Evolutionary conservation across 2,329 filamentous ascomycete species (phyloP).

Genomic region (Diplocarpon mali): DNA sequence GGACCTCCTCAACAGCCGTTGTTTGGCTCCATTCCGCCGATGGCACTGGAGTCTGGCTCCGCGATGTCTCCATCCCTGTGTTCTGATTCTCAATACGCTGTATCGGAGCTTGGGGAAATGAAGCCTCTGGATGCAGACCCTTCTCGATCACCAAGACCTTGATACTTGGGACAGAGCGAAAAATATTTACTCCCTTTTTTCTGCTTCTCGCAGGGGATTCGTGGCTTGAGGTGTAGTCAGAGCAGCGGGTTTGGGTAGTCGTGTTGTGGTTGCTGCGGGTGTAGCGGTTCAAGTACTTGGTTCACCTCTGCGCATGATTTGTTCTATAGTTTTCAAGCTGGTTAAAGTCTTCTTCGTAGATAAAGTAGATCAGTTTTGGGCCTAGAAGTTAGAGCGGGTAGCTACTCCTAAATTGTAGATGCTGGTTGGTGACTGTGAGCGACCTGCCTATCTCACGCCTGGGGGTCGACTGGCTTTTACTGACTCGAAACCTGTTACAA

Average conservation of each 20-base stretch:
- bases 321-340: no score
- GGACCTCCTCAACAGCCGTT: background rate
- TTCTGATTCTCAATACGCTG: background rate
- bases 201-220: background rate
- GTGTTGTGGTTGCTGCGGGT: conserved; percentile 2
- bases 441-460: no score
- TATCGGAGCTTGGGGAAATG: background rate
- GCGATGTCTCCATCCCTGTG: background rate
- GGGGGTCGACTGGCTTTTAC: no score
- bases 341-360: no score
- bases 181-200: background rate
- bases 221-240: background rate
- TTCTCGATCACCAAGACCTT: background rate
- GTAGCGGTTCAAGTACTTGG: background rate
- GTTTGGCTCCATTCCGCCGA: background rate
- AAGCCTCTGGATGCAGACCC: background rate
- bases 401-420: no score
- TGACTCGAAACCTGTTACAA: no score
- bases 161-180: conserved; percentile 1
- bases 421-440: no score
- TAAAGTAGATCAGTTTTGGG: no score
- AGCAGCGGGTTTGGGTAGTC: background rate
- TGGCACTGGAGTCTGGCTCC: background rate
- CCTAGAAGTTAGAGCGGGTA: no score
- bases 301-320: no score